Evolutionary conservation across 805 yeast species (phyloP), one percentile per base, ranked within the genome.

Genomic region (Soucietia sequanensis): DNA sequence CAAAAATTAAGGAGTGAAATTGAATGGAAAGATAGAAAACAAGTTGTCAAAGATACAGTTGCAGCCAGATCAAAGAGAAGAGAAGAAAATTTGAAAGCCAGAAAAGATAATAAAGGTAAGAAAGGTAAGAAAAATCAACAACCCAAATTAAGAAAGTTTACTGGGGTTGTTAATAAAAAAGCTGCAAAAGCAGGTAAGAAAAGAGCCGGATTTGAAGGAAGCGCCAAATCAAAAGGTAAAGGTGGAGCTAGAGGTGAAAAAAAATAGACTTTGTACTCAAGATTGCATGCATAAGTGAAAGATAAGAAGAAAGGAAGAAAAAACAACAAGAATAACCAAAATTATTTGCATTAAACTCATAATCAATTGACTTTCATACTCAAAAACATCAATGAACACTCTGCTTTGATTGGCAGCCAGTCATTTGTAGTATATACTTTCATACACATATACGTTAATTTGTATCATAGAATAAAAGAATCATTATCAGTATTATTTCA

Each of bases 181-280:
- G 54, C 56, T 34, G 45, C 45, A 11, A 41, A 34, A 23, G 41
- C 39, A 14, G 23, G 23, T 11, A 65, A 65, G 46, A 68, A 68
- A 47, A 67, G 93, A 58, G 95, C 96, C n/a, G 97, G 97, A 1
- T 89, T 89, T 57, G 96, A 89, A 68, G 96, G 97, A 16, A 67
- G 75, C 38, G 72, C 72, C 34, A 68, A 68, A 43, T 56, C 66
- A 18, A 65, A 66, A 44, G 52, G 52, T 22, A 52, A 52, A 35
- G 22, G 10, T 13, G 62, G 56, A n/a, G n/a, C n/a, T n/a, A n/a
- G n/a, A n/a, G n/a, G n/a, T n/a, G n/a, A n/a, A n/a, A n/a, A n/a
- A n/a, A n/a, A n/a, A n/a, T n/a, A n/a, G n/a, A n/a, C n/a, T n/a
- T n/a, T n/a, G n/a, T n/a, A n/a, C n/a, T n/a, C n/a, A n/a, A n/a